These are phyloP conservation scores for Boletus fagicola DNA, from an alignment of 768 basidiomycete species.

Conservation along the genomic window DNA sequence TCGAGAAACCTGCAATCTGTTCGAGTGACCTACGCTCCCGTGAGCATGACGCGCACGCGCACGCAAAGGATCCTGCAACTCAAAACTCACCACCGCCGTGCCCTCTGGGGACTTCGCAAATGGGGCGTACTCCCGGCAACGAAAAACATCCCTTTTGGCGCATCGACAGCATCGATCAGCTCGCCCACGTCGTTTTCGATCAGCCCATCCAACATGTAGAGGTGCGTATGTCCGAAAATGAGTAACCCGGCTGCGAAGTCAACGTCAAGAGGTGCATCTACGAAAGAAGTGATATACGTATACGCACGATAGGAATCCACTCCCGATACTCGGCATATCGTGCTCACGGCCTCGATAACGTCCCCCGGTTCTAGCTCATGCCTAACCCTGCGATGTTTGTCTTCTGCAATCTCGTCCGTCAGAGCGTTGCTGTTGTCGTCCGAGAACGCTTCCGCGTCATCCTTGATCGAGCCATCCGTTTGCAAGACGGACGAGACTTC, in stretches of 20 bases:
- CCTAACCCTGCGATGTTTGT: conserved; percentile 83
- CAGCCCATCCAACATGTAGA: conserved; percentile 90
- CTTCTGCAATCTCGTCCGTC: conserved; percentile 78
- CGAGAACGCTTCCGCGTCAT: conserved; percentile 9
- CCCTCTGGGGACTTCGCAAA: conserved; percentile 73
- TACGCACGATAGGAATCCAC: conserved; percentile 89
- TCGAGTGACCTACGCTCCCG: conserved; percentile 60
- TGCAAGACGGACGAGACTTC: conserved; percentile 46
- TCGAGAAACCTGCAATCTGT: conserved; percentile 74
- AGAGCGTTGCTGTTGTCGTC: conserved; percentile 43
- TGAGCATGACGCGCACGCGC: not conserved
- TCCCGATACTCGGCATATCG: conserved; percentile 84
- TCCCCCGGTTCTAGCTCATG: conserved; percentile 89
- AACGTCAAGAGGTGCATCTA: not conserved
- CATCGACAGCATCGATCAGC: conserved; percentile 84
- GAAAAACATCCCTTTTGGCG: conserved; percentile 75
- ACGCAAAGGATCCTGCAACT: not conserved
- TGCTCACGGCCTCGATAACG: conserved; percentile 81
- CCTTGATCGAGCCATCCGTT: conserved; percentile 16
- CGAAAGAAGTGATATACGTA: conserved; percentile 25
- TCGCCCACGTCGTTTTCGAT: conserved; percentile 86
- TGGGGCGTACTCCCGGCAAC: conserved; percentile 84
- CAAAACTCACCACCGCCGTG: conserved; percentile 70
- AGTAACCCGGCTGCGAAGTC: conserved; percentile 66
- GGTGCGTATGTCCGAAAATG: conserved; percentile 78